Evolutionary conservation across 208 protist genomes (phyloP).

Genomic region (Acanthamoeba castellanii): DNA sequence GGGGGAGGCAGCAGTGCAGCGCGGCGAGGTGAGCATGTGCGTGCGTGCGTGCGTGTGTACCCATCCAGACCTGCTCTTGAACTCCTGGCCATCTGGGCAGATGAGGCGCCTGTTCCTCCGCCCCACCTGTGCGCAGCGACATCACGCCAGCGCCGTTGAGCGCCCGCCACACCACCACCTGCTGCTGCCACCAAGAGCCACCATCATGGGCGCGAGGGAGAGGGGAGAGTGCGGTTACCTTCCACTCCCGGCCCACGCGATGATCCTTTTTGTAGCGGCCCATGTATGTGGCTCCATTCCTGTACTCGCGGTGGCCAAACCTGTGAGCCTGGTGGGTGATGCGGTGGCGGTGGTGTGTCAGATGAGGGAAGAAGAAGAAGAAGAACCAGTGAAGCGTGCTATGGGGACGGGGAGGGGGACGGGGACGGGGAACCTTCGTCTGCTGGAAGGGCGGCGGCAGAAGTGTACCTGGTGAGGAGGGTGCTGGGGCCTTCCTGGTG

Average conservation of each 20-base stretch:
- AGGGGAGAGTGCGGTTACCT: background rate
- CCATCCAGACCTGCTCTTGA: background rate
- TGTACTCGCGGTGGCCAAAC: background rate
- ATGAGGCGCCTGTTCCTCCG: background rate
- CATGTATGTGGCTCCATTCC: constrained; percentile 10
- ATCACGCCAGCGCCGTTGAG: too few species aligned
- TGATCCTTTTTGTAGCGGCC: background rate
- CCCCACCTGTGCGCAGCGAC: background rate
- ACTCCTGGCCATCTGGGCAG: background rate
- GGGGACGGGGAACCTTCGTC: background rate
- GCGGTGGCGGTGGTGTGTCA: too few species aligned
- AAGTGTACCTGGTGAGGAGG: background rate
- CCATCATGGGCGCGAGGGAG: background rate
- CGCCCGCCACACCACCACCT: too few species aligned
- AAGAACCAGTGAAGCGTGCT: background rate
- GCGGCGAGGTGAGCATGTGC: background rate
- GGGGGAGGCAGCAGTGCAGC: background rate
- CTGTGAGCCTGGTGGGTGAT: background rate
- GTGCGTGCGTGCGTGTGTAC: too few species aligned
- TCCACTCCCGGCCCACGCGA: background rate
- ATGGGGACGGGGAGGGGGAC: background rate
- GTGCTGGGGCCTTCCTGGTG: background rate
- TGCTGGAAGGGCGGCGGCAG: background rate
- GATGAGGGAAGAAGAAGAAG: background rate
- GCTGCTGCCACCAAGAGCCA: too few species aligned